Base-by-base conservation (phyloP, 1,139 yeast genomes). In the Suhomyces atakaporum region DNA sequence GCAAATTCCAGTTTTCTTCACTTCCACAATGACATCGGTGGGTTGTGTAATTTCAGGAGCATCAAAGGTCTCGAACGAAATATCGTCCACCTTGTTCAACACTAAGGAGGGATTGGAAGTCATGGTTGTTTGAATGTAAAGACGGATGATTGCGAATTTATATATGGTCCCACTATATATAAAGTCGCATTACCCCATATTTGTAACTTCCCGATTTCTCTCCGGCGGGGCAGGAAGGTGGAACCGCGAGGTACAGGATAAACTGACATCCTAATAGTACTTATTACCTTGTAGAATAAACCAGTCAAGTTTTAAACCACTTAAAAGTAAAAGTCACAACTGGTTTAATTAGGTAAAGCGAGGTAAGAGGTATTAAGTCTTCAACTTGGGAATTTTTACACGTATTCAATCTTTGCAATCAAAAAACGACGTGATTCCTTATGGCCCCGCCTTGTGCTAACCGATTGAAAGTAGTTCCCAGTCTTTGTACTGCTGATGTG, bases 1-100 rank as follows among this genome's bases (percentile, higher is more conserved):
- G 60, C 96, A 88, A 44, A 88, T 81, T 33, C 96, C 96, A 0
- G 96, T 88, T 49, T 75, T 69, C 56, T 80, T 81, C 48, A 88
- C 84, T 37, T 81, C 81, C 18, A 88, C 78, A 49, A 84, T 75
- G 29, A 88, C 96, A 45, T 79, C 84, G 49, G 77, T 77, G 29
- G 84, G 81, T 44, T 79, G 81, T 7, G 56, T 54, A 44, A 84
- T 65, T 48, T 65, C 63, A 9, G 95, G 95, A 23, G 79, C 65
- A 7, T 84, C 82, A 45, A 80, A 75, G 36, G 79, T 73, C 61
- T 84, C 90, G 47, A 79, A 76, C 22, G 69, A 63, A 47, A 86
- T 84, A 43, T 79, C 79, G 51, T 81, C 79, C 46, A 80, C 65
- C 53, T 78, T 75, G 56, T 79, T 74, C 32, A 87, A 69, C 8